phyloP scores from a whole-genome alignment of 345 rosid genomes.

The Populus nigra region DNA sequence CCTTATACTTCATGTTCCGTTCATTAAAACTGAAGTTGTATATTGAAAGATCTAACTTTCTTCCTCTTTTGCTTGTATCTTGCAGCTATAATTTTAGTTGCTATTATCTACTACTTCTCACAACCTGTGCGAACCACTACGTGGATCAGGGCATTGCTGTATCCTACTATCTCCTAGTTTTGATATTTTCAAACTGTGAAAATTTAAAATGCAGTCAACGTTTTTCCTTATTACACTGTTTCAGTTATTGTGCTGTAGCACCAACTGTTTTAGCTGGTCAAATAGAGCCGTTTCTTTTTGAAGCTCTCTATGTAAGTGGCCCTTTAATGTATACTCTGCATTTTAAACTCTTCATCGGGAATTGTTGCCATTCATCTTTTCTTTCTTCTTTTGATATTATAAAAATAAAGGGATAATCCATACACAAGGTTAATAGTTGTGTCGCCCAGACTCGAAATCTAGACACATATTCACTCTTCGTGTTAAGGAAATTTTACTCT shows the following conservation, averaged over 20 bases:
- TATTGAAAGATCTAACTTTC: neutral
- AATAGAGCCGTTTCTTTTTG: constrained; percentile 78
- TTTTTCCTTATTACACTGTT: constrained; percentile 34
- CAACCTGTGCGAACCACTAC: constrained; percentile 48
- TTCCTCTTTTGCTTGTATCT: constrained; percentile 17
- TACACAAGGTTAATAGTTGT: too few relatives aligned
- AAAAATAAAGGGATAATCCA: too few relatives aligned
- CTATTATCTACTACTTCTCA: constrained; percentile 63
- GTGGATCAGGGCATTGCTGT: constrained; percentile 65
- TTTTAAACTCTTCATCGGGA: neutral
- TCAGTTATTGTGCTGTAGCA: constrained; percentile 79
- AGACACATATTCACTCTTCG: neutral
- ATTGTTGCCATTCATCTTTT: neutral
- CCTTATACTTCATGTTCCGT: too few relatives aligned
- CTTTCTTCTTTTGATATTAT: neutral
- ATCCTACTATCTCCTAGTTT: constrained; percentile 37
- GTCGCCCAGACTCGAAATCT: too few relatives aligned
- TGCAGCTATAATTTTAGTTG: constrained; percentile 71
- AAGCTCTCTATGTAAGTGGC: constrained; percentile 80
- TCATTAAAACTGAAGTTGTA: too few relatives aligned
- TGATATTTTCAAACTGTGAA: constrained; percentile 6
- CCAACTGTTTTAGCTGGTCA: constrained; percentile 81
- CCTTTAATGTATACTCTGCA: neutral
- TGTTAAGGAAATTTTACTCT: neutral
- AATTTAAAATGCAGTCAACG: neutral